phyloP scores from a whole-genome alignment of 305 asterid genomes.

The Fraxinus velutina region DNA sequence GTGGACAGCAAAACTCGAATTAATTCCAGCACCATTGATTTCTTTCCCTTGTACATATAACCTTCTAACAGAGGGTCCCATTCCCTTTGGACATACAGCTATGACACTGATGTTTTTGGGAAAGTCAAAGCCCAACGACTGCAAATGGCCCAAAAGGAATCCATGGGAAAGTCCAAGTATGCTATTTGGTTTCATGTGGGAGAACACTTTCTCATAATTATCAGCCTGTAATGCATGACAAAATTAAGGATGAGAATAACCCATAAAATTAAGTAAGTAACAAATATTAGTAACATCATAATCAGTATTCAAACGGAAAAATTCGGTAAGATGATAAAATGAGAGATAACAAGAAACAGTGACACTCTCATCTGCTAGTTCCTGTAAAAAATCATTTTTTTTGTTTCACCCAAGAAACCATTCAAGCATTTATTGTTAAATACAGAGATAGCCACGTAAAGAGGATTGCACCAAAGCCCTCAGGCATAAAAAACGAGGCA shows the following conservation, averaged over 20 bases:
- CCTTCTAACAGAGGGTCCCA: slow-evolving; percentile 99
- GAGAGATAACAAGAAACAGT: background rate
- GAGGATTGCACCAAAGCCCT: background rate
- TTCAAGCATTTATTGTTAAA: background rate
- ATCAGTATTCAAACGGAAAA: background rate
- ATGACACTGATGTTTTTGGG: slow-evolving; percentile 88
- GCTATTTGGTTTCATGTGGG: slow-evolving; percentile 91
- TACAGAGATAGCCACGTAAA: background rate
- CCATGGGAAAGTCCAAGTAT: slow-evolving; percentile 96
- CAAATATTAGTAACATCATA: background rate
- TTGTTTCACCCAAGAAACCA: background rate
- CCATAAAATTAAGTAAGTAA: background rate
- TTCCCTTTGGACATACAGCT: slow-evolving; percentile 99
- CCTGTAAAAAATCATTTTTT: background rate
- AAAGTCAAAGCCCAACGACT: slow-evolving; percentile 75
- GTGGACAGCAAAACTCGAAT: slow-evolving; percentile 93
- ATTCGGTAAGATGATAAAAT: background rate
- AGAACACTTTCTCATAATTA: slow-evolving; percentile 72
- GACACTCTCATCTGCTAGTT: background rate
- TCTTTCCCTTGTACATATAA: slow-evolving; percentile 95
- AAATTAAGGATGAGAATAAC: slow-evolving; percentile 5
- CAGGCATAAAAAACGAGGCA: background rate
- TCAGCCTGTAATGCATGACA: slow-evolving; percentile 60
- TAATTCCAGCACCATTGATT: slow-evolving; percentile 94
- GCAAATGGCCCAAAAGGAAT: slow-evolving; percentile 94